These are phyloP conservation scores for Trichoderma citrinoviride DNA, from an alignment of 2,329 filamentous ascomycete genomes.

Conservation along the genomic window DNA sequence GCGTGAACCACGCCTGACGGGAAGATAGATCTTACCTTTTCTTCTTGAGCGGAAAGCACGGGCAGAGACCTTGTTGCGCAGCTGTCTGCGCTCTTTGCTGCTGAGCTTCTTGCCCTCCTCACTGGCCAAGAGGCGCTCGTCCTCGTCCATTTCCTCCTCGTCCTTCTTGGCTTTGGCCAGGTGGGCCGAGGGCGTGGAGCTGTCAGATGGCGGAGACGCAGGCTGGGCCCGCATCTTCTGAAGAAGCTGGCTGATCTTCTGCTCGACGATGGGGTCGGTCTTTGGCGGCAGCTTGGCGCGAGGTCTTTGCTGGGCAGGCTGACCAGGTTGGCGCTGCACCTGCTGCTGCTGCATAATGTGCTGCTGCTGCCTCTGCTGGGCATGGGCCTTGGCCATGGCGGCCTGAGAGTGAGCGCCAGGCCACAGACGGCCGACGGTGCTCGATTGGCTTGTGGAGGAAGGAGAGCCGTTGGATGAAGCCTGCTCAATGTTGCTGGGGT, in stretches of 20 bases:
- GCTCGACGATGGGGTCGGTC: conserved; percentile 73
- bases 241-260: conserved; percentile 89
- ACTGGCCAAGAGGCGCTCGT: conserved; percentile 88
- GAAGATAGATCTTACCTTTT: conserved; percentile 70
- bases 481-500: conserved; percentile 72
- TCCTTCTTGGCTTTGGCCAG: conserved; percentile 81
- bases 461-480: conserved; percentile 46
- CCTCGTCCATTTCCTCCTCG: conserved; percentile 98
- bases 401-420: conserved; percentile 93
- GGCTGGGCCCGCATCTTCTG: conserved; percentile 86
- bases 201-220: conserved; percentile 46
- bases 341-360: conserved; percentile 51
- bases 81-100: conserved; percentile 92
- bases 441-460: conserved; percentile 50
- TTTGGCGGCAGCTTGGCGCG: conserved; percentile 52
- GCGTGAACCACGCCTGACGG: not conserved
- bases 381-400: conserved; percentile 69
- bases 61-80: conserved; percentile 98
- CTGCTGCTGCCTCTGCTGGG: conserved; percentile 66
- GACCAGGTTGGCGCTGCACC: conserved; percentile 48
- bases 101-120: conserved; percentile 99
- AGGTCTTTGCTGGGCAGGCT: conserved; percentile 47
- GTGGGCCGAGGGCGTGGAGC: conserved; percentile 57
- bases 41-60: conserved; percentile 95
- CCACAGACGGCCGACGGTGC: conserved; percentile 71